Conservation (phyloP, 2,329 filamentous ascomycete species). For the Fusarium nodosum region DNA sequence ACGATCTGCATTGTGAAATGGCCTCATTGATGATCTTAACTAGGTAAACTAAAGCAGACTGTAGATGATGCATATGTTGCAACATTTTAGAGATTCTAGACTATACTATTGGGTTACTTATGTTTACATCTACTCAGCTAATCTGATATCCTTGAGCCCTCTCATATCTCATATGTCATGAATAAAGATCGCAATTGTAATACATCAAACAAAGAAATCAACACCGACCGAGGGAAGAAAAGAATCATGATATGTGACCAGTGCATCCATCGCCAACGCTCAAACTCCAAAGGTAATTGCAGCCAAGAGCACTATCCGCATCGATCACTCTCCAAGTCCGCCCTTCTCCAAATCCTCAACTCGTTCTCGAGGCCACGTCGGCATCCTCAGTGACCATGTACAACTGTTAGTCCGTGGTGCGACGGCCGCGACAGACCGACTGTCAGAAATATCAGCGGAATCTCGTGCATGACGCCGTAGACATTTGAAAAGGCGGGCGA, state of each 20-base stretch:
- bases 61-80: neutral
- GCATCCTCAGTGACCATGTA: constrained; percentile 14
- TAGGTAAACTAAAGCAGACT: neutral
- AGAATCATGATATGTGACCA: constrained; percentile 11
- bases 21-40: neutral
- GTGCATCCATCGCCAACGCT: neutral
- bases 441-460: constrained; percentile 39
- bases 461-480: constrained; percentile 32
- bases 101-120: neutral
- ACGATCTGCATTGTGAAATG: neutral
- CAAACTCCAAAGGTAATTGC: neutral
- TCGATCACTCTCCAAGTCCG: neutral
- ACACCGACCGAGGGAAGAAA: neutral
- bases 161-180: constrained; percentile 20
- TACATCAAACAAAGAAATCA: constrained; percentile 3
- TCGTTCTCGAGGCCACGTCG: constrained; percentile 27
- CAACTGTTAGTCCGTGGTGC: constrained; percentile 19
- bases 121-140: neutral
- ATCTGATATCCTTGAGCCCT: neutral
- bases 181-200: constrained; percentile 6
- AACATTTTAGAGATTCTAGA: neutral
- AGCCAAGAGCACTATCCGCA: constrained; percentile 15
- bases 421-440: constrained; percentile 31
- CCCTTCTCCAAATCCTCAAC: constrained; percentile 30
- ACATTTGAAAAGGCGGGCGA: constrained; percentile 13